Evolutionary conservation across 2,329 filamentous ascomycete genomes (phyloP).

Genomic region (Metarhizium brunneum): DNA sequence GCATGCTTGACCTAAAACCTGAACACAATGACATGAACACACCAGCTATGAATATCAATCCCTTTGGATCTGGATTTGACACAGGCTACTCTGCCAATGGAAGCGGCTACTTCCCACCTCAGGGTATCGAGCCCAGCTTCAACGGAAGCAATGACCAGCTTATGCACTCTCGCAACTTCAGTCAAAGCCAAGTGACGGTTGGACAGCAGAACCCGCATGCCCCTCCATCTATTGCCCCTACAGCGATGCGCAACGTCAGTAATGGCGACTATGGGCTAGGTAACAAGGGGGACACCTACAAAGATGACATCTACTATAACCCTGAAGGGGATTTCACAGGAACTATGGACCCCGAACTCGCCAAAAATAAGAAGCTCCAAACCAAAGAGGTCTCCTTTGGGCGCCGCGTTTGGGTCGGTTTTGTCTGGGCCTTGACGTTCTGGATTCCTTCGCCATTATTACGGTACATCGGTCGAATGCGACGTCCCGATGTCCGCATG

Average conservation of each 20-base stretch:
- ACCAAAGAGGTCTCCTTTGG: constrained; percentile 53
- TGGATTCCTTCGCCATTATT: constrained; percentile 88
- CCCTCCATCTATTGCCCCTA: constrained; percentile 54
- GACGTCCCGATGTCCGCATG: constrained; percentile 90
- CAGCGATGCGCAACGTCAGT: constrained; percentile 45
- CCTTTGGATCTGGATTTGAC: constrained; percentile 44
- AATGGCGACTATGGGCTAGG: constrained; percentile 86
- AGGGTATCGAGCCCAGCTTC: constrained; percentile 49
- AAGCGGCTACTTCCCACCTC: constrained; percentile 62
- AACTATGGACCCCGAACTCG: constrained; percentile 67
- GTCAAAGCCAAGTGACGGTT: constrained; percentile 45
- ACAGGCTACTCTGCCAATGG: constrained; percentile 59
- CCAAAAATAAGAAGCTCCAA: constrained; percentile 66
- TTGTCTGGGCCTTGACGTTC: constrained; percentile 83
- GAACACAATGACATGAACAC: constrained; percentile 30
- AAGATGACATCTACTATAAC: constrained; percentile 67
- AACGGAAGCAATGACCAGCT: constrained; percentile 67
- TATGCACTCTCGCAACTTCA: constrained; percentile 47
- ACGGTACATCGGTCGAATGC: constrained; percentile 83
- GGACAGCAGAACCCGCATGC: constrained; percentile 25
- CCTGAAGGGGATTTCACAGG: constrained; percentile 58
- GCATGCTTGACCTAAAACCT: constrained; percentile 83
- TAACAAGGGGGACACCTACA: constrained; percentile 69
- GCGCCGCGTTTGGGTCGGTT: constrained; percentile 68
- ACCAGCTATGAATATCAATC: constrained; percentile 35